Evolutionary conservation across 2,329 filamentous ascomycete species (phyloP), one percentile per base, ranked within the genome.

Genomic region (Rutstroemia sp.): DNA sequence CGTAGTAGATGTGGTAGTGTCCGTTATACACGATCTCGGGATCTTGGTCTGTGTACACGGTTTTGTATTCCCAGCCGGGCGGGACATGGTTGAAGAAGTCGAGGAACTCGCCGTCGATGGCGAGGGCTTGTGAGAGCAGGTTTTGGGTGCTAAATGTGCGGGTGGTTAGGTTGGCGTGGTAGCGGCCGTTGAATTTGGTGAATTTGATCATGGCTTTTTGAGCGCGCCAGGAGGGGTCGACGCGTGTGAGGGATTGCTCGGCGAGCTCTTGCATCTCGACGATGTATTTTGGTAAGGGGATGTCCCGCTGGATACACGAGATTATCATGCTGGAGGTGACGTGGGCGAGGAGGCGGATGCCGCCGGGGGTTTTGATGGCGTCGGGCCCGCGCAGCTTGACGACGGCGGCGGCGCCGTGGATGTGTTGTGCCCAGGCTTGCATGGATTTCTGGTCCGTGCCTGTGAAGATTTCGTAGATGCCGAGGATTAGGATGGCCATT

Each of bases 381-480:
- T 68, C 68, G 9, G 69, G 63, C 17, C 79, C 79, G 50, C 79
- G 74, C 60, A 81, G 70, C 51, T 71, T 73, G 8, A 78, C 75
- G 21, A 82, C 69, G 4, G 74, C 73, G 2, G 75, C 75, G 2
- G 79, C 79, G 9, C 78, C 79, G 48, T 75, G 76, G 39, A 81
- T 72, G 61, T 82, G 79, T 52, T 78, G 70, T 57, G 78, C 74
- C 75, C 78, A 82, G 10, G 76, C 76, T 52, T 72, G 68, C 61
- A 80, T 70, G 0, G 77, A 79, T 52, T 73, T 71, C 7, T 72
- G 68, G 6, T 71, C 73, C 19, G 69, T 72, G 16, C 78, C 77
- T 10, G 76, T 75, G 58, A 81, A 71, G 61, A 77, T 78, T 65
- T 82, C 79, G 52, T 78, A 82, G 4, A 79, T 76, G 45, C 77